Conservation (phyloP, 1,139 yeast species). For the Casaregolazyma lundiana region DNA sequence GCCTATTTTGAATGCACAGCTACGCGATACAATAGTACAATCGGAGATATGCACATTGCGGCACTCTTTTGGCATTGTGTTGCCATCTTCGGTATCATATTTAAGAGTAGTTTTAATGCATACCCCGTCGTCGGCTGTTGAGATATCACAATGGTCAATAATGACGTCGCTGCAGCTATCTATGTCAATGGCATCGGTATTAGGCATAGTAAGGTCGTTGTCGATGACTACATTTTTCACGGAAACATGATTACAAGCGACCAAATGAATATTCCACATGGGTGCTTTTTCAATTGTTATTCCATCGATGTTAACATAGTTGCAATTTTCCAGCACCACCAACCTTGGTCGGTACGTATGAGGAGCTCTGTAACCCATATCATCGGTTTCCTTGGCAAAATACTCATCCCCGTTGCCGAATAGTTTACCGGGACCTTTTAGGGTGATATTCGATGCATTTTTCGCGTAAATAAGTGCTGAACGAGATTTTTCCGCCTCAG, state of each 20-base stretch:
- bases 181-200: conserved; percentile 14
- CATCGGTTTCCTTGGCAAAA: conserved; percentile 10
- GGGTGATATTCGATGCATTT: conserved; percentile 5
- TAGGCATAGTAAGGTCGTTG: conserved; percentile 11
- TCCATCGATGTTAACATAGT: conserved; percentile 3
- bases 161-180: conserved; percentile 12
- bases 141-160: conserved; percentile 8
- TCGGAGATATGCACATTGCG: conserved; percentile 6
- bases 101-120: conserved; percentile 14
- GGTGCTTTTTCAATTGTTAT: conserved; percentile 9
- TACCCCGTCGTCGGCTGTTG: conserved; percentile 13
- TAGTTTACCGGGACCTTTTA: conserved; percentile 6
- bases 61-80: conserved; percentile 2
- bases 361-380: conserved; percentile 11
- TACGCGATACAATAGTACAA: conserved; percentile 9
- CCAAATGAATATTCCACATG: conserved; percentile 16
- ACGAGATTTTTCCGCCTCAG: conserved; percentile 12
- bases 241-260: conserved; percentile 8
- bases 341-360: conserved; percentile 11
- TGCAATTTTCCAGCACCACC: conserved; percentile 13
- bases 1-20: conserved; percentile 15
- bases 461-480: conserved; percentile 11
- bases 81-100: neutral
- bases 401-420: conserved; percentile 11
- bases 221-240: conserved; percentile 7